These are phyloP conservation scores for Boletus huronensis DNA, from an alignment of 768 basidiomycete species.

Conservation along the genomic window DNA sequence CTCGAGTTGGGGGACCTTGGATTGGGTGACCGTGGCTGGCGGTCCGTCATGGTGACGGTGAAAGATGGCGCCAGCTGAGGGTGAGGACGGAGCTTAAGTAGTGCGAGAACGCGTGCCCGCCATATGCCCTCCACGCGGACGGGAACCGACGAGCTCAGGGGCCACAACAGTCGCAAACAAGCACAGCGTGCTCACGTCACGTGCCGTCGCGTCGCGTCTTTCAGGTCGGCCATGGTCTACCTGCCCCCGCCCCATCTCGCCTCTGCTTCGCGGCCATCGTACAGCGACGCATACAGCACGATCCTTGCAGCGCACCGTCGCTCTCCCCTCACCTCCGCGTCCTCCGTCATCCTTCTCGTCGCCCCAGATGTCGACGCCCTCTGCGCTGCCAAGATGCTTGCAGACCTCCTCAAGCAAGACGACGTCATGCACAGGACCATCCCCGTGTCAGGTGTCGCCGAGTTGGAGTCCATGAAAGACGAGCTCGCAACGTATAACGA, in stretches of 20 bases:
- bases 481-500: conserved; percentile 66
- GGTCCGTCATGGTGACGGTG: conserved; percentile 51
- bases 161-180: conserved; percentile 21
- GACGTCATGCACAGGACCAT: conserved; percentile 88
- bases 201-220: conserved; percentile 7
- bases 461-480: conserved; percentile 62
- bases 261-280: conserved; percentile 55
- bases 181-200: conserved; percentile 8
- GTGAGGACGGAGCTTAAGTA: conserved; percentile 28
- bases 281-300: conserved; percentile 66
- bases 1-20: conserved; percentile 55
- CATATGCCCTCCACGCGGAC: conserved; percentile 27
- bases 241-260: conserved; percentile 70
- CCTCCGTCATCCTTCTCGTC: conserved; percentile 81
- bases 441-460: conserved; percentile 82
- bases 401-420: conserved; percentile 87
- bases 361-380: conserved; percentile 91
- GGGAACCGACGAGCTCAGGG: conserved; percentile 13
- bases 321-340: conserved; percentile 72
- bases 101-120: conserved; percentile 24
- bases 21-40: conserved; percentile 48
- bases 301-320: conserved; percentile 72
- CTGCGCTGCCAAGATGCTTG: conserved; percentile 87
- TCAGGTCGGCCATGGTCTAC: conserved; percentile 64
- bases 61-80: conserved; percentile 7